Conservation (phyloP, 2,329 filamentous ascomycete species). For the Alternaria tenuissima region DNA sequence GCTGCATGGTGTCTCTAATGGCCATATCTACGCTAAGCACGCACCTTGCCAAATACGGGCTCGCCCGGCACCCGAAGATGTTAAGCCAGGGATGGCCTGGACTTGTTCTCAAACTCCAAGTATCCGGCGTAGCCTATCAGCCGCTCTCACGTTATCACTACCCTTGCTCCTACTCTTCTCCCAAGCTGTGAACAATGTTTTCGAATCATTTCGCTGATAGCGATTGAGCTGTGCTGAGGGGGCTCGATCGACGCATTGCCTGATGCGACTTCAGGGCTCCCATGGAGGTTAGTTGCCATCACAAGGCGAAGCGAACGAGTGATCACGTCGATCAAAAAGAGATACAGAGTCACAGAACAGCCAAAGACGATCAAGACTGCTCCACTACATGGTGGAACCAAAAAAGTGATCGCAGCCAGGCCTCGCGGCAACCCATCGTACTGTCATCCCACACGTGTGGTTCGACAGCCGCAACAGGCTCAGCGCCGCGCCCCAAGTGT, state of each 20-base stretch:
- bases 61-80: background rate
- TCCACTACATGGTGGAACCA: constrained; percentile 1
- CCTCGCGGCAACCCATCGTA: constrained; percentile 2
- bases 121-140: constrained; percentile 25
- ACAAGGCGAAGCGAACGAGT: background rate
- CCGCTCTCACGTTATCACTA: constrained; percentile 25
- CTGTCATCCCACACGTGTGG: constrained; percentile 40
- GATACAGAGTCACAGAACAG: background rate
- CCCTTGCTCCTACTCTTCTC: constrained; percentile 11
- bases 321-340: constrained; percentile 3
- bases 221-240: background rate
- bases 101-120: constrained; percentile 9
- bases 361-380: background rate
- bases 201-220: constrained; percentile 24
- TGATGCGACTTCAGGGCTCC: constrained; percentile 2
- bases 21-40: constrained; percentile 7
- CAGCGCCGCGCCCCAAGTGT: constrained; percentile 17
- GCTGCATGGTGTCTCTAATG: constrained; percentile 14
- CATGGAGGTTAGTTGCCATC: background rate
- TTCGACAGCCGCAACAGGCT: constrained; percentile 30
- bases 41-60: constrained; percentile 7
- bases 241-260: constrained; percentile 1
- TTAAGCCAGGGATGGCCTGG: constrained; percentile 10
- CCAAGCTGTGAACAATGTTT: constrained; percentile 18
- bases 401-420: constrained; percentile 1